Evolutionary conservation across 2,329 filamentous ascomycete genomes (phyloP).

Genomic region (Colletotrichum limetticola): DNA sequence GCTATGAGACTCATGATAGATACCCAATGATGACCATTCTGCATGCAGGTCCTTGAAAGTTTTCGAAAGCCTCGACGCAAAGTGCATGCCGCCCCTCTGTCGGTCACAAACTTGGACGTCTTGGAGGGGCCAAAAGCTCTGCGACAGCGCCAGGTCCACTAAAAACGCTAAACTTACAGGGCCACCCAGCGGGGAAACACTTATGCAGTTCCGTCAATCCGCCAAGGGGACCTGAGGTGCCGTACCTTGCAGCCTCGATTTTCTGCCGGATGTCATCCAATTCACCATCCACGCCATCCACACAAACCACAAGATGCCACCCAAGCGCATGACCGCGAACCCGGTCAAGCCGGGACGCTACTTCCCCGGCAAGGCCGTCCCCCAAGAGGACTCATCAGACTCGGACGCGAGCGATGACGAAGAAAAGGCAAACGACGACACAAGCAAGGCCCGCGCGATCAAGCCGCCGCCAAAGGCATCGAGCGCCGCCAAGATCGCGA

Average conservation of each 20-base stretch:
- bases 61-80: neutral
- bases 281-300: neutral
- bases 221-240: neutral
- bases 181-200: constrained; percentile 3
- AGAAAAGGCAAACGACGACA: constrained; percentile 39
- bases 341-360: constrained; percentile 83
- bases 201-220: constrained; percentile 16
- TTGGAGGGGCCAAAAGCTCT: constrained; percentile 2
- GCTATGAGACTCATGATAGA: constrained; percentile 35
- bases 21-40: constrained; percentile 28
- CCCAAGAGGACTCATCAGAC: constrained; percentile 60
- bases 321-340: constrained; percentile 94
- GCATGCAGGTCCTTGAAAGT: neutral
- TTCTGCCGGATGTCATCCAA: constrained; percentile 1
- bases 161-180: constrained; percentile 29
- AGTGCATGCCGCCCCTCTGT: neutral
- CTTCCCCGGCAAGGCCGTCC: constrained; percentile 82
- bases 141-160: neutral
- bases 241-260: neutral
- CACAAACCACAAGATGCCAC: constrained; percentile 61
- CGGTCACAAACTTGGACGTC: neutral
- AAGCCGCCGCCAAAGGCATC: constrained; percentile 67
- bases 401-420: constrained; percentile 61
- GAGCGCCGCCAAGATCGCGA: constrained; percentile 67
- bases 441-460: constrained; percentile 42